A percentile compares a stretch with the other conserved stretches of the same genome.
phyloP scores from a whole-genome alignment of 495 filamentous ascomycete genomes.

The Talaromyces adpressus region DNA sequence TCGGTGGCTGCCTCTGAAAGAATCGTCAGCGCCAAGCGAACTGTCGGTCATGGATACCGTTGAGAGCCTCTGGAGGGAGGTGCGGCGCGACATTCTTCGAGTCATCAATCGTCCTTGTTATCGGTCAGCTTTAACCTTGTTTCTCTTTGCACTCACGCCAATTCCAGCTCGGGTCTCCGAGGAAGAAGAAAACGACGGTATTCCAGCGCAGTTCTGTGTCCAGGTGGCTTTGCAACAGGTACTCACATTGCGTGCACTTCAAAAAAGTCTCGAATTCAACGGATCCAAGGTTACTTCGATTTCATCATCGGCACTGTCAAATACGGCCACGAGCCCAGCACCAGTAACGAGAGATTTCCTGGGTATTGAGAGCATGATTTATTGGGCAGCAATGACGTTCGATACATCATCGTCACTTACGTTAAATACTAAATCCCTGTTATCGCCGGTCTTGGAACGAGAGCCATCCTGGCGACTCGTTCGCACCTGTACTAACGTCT shows the following conservation, averaged over 20 bases:
- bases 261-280: slow-evolving; percentile 16
- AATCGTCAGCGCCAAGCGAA: not conserved
- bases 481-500: slow-evolving; percentile 14
- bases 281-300: slow-evolving; percentile 15
- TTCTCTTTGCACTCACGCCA: slow-evolving; percentile 13
- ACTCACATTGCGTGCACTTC: slow-evolving; percentile 12
- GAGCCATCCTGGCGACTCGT: slow-evolving; percentile 14
- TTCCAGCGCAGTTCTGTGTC: slow-evolving; percentile 15
- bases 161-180: slow-evolving; percentile 15
- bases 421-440: slow-evolving; percentile 13
- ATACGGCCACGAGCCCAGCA: slow-evolving; percentile 8
- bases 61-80: slow-evolving; percentile 12
- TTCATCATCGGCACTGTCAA: slow-evolving; percentile 6
- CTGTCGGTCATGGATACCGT: slow-evolving; percentile 8
- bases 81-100: slow-evolving; percentile 10
- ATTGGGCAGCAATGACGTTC: slow-evolving; percentile 17
- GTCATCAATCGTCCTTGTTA: slow-evolving; percentile 16
- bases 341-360: slow-evolving; percentile 13
- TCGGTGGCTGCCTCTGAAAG: slow-evolving; percentile 13
- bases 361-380: slow-evolving; percentile 15
- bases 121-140: slow-evolving; percentile 15
- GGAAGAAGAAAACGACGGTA: slow-evolving; percentile 13
- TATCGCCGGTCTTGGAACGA: slow-evolving; percentile 12
- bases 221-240: slow-evolving; percentile 17
- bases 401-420: slow-evolving; percentile 16